Evolutionary conservation across 2,329 filamentous ascomycete genomes (phyloP), one percentile per base, ranked within the genome.

Genomic region (Didymella exigua): DNA sequence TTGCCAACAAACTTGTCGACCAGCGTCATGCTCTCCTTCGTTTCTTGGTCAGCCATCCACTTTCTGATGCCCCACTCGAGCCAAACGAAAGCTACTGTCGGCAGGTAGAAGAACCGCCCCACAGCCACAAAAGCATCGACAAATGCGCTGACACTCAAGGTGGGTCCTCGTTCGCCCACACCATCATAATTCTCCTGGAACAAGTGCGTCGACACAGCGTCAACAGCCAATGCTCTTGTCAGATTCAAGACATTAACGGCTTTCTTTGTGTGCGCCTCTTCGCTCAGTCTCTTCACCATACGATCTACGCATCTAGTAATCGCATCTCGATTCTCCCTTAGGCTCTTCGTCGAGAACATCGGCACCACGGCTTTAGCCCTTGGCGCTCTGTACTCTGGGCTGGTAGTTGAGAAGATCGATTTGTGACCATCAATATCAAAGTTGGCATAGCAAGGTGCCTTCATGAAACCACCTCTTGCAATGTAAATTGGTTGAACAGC

Each of bases 401-500:
- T 75, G 16, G 75, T 71, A 0, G 75, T 77, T 3, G 78, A 81
- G 69, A 86, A 86, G 30, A 86, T 80, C 1, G 81, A 82, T 24
- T 76, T 68, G 60, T 82, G 80, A 0, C 80, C 81, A 59, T 84
- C 83, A 16, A 84, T 81, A 54, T 85, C 80, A 60, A 85, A 85
- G 58, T 85, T 86, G 0, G 69, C 67, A 63, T 86, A 86, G 53
- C 76, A 79, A 0, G 67, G 60, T 1, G 81, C 76, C 63, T 86
- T 86, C 0, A 70, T 66, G 48, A 86, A 85, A 1, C 83, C 83
- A 3, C 83, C 82, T 31, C 74, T 78, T 2, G 76, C 71, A 11
- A 79, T 65, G 64, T 86, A 86, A 27, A 86, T 82, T 1, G 79
- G 71, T 0, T 76, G 69, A 21, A 83, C 62, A 0, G 79, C 81